Evolutionary conservation across 768 basidiomycete species (phyloP), one percentile per base, ranked within the genome.

Genomic region (Roridomyces roridus): DNA sequence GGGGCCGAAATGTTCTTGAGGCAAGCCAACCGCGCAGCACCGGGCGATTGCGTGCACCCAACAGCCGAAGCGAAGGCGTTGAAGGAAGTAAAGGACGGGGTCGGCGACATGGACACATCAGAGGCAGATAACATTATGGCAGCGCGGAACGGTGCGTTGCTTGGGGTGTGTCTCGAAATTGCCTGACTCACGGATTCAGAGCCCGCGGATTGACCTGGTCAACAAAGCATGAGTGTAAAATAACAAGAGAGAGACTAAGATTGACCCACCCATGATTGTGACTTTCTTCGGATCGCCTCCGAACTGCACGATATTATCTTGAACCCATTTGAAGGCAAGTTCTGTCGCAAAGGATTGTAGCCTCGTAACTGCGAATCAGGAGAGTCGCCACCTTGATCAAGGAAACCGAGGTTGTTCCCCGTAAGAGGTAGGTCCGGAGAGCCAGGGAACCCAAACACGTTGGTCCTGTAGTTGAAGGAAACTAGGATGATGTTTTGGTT

Each of bases 401-500:
- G n/a, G n/a, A n/a, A n/a, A n/a, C n/a, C n/a, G n/a, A n/a, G n/a
- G n/a, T n/a, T n/a, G n/a, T n/a, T n/a, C n/a, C n/a, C n/a, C n/a
- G n/a, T n/a, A n/a, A n/a, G n/a, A n/a, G n/a, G n/a, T n/a, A n/a
- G n/a, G n/a, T n/a, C n/a, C n/a, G n/a, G n/a, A n/a, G n/a, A n/a
- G n/a, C n/a, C n/a, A n/a, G n/a, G n/a, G n/a, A n/a, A n/a, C n/a
- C n/a, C n/a, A n/a, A n/a, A n/a, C n/a, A n/a, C n/a, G n/a, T n/a
- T n/a, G n/a, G n/a, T n/a, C 9, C 58, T 64, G 49, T 65, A 65
- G 15, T 55, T 55, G 52, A 69, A 42, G 34, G 60, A 59, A 17
- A 71, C 70, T 2, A 49, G 65, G 6, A 71, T 62, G 40, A 75
- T 57, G n/a, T 62, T 47, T 37, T 55, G 53, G 21, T 55, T 55